A percentile compares a stretch with the other conserved stretches of the same genome.
Evolutionary conservation across 1,284 basidiomycete species (phyloP).

Genomic region (Rhizopogon parksii): DNA sequence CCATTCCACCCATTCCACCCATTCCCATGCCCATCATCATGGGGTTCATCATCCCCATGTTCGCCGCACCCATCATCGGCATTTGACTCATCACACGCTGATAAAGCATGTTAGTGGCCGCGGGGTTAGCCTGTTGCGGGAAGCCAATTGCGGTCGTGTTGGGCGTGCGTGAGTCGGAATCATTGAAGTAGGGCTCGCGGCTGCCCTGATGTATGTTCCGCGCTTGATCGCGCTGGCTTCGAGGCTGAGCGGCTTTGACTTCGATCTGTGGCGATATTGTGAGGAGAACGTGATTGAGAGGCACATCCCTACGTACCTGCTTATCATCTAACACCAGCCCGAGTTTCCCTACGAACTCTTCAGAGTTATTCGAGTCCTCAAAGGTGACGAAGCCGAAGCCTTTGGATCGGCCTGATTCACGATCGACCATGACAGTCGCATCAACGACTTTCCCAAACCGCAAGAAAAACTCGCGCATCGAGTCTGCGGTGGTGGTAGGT

Average conservation of each 20-base stretch:
- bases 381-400: constrained; percentile 95
- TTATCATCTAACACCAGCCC: constrained; percentile 75
- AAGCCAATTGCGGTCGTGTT: constrained; percentile 24
- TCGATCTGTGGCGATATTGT: constrained; percentile 55
- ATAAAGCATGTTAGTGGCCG: constrained; percentile 45
- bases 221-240: constrained; percentile 56
- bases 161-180: constrained; percentile 27
- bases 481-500: constrained; percentile 70
- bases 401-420: constrained; percentile 83
- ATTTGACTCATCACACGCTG: constrained; percentile 55
- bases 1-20: constrained; percentile 31
- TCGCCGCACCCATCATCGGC: constrained; percentile 33
- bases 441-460: constrained; percentile 81
- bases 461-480: constrained; percentile 74
- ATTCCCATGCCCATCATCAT: constrained; percentile 34
- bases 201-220: constrained; percentile 23
- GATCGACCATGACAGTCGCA: constrained; percentile 90
- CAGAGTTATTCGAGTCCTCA: constrained; percentile 67
- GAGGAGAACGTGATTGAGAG: background rate
- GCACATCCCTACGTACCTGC: constrained; percentile 41
- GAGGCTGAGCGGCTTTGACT: constrained; percentile 78
- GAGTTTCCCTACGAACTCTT: constrained; percentile 63
- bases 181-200: constrained; percentile 27
- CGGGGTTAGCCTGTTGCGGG: constrained; percentile 34
- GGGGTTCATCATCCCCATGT: constrained; percentile 31